Evolutionary conservation across 768 basidiomycete genomes (phyloP), one percentile per base, ranked within the genome.

Genomic region (Saitozyma podzolica): DNA sequence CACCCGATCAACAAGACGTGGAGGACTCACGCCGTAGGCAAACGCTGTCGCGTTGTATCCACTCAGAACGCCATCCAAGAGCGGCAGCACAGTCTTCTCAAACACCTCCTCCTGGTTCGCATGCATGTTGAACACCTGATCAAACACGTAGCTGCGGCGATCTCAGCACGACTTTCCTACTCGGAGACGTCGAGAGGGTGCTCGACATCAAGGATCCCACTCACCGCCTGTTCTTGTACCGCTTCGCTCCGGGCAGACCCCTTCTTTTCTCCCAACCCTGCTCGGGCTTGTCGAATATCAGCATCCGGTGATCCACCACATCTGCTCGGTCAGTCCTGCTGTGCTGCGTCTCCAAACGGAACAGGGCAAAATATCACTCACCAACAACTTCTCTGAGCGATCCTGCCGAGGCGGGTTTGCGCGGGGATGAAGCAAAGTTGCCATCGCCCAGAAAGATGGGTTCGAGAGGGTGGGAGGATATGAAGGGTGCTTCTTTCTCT

Each of bases 41-140:
- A 99, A 98, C 9, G 97, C 90, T 10, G 96, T 99, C 50, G 93
- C 89, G 72, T 99, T 97, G 81, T 87, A 99, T 9, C 96, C 96
- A 71, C 97, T 89, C 62, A 99, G 82, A 29, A 99, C 81, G 29
- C 91, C 88, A 67, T 85, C 84, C 20, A 79, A 56, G 40, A 99
- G 82, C 41, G 93, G 92, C 75, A 88, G 87, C 13, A 92, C 85
- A 10, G 93, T 97, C 54, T 86, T 82, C 67, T 88, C 87, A 74
- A 92, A 98, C 9, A 99, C 90, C 58, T 92, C 90, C 66, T 86
- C 86, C 80, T 99, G 96, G 17, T 82, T 83, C 50, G 90, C 85
- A 52, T 89, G 86, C 74, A 88, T 86, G 66, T 87, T 85, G 75
- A 96, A 95, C 47, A 99, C 93, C 58, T 84, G 86, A 80, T 99